Base-by-base conservation (phyloP, 176 grass and related monocot genomes). In the Oryza punctata region DNA sequence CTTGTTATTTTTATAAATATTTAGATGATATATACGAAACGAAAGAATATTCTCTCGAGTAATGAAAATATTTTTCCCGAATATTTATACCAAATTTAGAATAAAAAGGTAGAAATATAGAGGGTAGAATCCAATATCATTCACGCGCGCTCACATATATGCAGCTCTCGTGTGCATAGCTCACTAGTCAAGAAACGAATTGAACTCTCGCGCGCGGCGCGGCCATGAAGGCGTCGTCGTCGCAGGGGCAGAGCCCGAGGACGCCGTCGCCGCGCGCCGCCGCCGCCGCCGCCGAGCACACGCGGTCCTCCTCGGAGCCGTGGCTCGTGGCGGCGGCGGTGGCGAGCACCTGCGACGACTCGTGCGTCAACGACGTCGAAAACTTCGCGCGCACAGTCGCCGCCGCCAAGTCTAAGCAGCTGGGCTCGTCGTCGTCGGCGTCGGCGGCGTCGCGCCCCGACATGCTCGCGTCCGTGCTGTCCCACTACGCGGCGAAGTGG, bases 401-500 rank as follows among this genome's bases (percentile, higher is more conserved):
- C 0, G 91, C 88, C 49, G 84, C 94, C 13, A 95, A 90, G 79
- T 84, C 91, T 47, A 96, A 89, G 86, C 49, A 92, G 86, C 49
- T 82, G 0, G 78, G 79, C 11, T 43, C 73, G 4, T 86, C 83
- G 12, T 43, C 73, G 4, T 86, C 83, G 12, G 4, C 46, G 14
- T 16, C 49, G 49, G 14, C 85, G 4, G 82, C 83, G 16, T 82
- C 85, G 38, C 89, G 89, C 0, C 91, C 93, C 0, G 91, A 98
- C 77, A 84, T 89, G 45, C 89, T 98, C 35, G 87, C 93, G 37
- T 88, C 92, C 24, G 89, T 98, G 71, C 81, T 95, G 38, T 98
- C 95, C 21, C 88, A 91, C 83, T 98, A 98, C 69, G 92, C 95
- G 67, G 84, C 92, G 43, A 89, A 95, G 78, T 98, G 96, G 96